Evolutionary conservation across 495 filamentous ascomycete species (phyloP).

Genomic region (Neurospora tetrasperma): DNA sequence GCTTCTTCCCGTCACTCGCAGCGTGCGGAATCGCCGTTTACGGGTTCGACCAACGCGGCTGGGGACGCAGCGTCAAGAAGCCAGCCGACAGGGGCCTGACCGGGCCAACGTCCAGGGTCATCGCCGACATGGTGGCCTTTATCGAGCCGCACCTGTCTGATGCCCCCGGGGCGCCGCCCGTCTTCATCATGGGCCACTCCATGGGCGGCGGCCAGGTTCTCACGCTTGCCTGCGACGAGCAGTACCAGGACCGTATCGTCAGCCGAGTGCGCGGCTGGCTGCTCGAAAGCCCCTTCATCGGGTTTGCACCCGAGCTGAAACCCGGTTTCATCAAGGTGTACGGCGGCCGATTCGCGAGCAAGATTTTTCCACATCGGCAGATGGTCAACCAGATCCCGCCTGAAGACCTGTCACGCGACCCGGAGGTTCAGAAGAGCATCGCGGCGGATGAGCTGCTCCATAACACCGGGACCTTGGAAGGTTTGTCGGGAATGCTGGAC

Average conservation of each 20-base stretch:
- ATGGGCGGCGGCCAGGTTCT: conserved; percentile 68
- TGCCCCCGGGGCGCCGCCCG: conserved; percentile 30
- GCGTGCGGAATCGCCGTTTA: conserved; percentile 60
- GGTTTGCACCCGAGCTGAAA: conserved; percentile 48
- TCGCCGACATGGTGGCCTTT: conserved; percentile 68
- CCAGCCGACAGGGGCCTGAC: conserved; percentile 51
- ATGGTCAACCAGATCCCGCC: conserved; percentile 47
- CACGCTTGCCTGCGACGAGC: conserved; percentile 30
- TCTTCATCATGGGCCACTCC: conserved; percentile 83
- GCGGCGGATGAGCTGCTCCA: conserved; percentile 58
- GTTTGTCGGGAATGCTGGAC: conserved; percentile 63
- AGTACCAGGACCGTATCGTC: conserved; percentile 31
- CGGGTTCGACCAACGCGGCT: conserved; percentile 71
- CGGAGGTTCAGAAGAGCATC: conserved; percentile 42
- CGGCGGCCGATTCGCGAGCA: conserved; percentile 53
- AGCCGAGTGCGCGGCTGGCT: conserved; percentile 53
- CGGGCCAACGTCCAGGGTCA: conserved; percentile 58
- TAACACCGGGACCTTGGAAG: conserved; percentile 69
- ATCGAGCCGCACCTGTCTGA: conserved; percentile 35
- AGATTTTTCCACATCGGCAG: conserved; percentile 50
- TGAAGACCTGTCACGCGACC: conserved; percentile 52
- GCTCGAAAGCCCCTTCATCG: conserved; percentile 59
- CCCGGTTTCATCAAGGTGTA: conserved; percentile 48
- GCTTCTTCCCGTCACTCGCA: conserved; percentile 58
- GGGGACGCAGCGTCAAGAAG: conserved; percentile 41